Evolutionary conservation across 2,329 filamentous ascomycete species (phyloP).

Genomic region (Ceratocystis cubensis): DNA sequence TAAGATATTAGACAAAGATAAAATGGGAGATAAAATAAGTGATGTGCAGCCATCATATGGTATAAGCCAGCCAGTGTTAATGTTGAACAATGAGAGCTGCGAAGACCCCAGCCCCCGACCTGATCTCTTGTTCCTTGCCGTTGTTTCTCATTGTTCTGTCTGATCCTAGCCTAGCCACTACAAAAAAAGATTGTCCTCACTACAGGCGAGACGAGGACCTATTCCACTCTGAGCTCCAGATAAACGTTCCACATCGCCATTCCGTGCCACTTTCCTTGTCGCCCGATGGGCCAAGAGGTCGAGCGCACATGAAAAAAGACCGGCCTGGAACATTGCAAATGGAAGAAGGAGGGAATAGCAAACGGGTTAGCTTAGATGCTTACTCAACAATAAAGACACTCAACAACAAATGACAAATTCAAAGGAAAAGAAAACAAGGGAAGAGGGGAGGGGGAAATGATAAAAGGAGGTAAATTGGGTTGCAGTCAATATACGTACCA

Average conservation of each 20-base stretch:
- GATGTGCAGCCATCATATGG: no score
- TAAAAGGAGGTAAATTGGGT: not conserved
- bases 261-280: slow-evolving; percentile 72
- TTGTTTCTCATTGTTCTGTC: no score
- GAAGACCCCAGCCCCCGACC: no score
- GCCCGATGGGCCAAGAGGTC: slow-evolving; percentile 73
- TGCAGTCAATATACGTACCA: slow-evolving; percentile 35
- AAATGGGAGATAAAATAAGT: no score
- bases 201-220: slow-evolving; percentile 8
- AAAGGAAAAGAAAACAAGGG: not conserved
- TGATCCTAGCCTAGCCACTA: no score
- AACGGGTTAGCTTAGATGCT: not conserved
- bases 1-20: no score
- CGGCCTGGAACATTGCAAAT: slow-evolving; percentile 33
- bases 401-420: no score
- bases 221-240: slow-evolving; percentile 51
- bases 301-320: slow-evolving; percentile 51
- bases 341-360: not conserved
- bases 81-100: no score
- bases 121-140: no score
- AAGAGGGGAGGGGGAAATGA: not conserved
- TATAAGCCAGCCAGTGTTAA: no score
- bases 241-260: slow-evolving; percentile 82
- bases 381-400: no score
- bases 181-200: no score